Percentiles rank a stretch among this genome's conserved stretches.
These are phyloP conservation scores for Cladophialophora yegresii DNA, from an alignment of 2,329 filamentous ascomycete genomes.

Conservation along the genomic window DNA sequence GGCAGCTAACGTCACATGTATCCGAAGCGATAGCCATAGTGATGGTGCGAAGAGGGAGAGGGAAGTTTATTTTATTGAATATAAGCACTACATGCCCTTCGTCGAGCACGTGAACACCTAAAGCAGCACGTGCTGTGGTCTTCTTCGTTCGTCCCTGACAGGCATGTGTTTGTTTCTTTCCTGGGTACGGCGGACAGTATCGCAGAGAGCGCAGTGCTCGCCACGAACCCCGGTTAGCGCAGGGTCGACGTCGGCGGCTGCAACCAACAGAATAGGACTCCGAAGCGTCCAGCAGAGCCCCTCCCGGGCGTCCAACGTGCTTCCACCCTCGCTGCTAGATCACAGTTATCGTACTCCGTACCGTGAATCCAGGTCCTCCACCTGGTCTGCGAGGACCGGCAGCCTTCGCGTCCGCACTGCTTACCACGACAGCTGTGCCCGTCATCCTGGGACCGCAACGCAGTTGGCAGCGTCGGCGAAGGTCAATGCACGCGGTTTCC, in stretches of 20 bases:
- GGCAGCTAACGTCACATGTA: not conserved
- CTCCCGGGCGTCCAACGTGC: not conserved
- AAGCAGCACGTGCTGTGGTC: not conserved
- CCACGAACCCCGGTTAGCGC: not conserved
- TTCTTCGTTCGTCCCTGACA: not conserved
- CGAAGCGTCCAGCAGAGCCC: slow-evolving; percentile 2
- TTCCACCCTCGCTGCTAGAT: not conserved
- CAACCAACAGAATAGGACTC: not conserved
- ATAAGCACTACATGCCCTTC: not conserved
- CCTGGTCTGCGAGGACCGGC: not conserved
- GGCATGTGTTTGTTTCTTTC: not conserved
- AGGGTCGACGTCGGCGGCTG: slow-evolving; percentile 17
- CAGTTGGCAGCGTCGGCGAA: not conserved
- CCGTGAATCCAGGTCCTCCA: not conserved
- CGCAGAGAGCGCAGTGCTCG: no score
- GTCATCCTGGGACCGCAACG: not conserved
- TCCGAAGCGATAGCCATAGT: not conserved
- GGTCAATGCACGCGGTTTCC: not conserved
- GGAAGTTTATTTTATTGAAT: not conserved
- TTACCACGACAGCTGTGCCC: not conserved
- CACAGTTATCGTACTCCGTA: not conserved
- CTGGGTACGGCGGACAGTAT: no score
- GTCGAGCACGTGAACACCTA: not conserved
- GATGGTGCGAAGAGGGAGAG: not conserved
- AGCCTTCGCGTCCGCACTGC: not conserved